Conservation (phyloP, 352 stramenopile species). For the Blastocystis sp. region DNA sequence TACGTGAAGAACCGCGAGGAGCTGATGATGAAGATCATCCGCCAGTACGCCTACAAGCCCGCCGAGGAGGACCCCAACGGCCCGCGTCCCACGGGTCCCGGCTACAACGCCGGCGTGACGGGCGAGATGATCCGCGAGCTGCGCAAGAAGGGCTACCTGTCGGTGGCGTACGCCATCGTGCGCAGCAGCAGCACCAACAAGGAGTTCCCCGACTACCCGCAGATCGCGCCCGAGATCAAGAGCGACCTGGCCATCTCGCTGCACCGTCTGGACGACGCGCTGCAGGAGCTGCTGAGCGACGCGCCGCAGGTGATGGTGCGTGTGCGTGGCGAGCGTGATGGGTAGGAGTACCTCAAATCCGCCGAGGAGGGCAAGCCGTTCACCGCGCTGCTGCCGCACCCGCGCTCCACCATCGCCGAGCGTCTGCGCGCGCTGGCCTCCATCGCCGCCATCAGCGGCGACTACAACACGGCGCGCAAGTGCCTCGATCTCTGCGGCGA, state of each 20-base stretch:
- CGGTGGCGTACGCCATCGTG: constrained; percentile 67
- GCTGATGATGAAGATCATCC: constrained; percentile 71
- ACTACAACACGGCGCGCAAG: constrained; percentile 64
- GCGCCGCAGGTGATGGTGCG: constrained; percentile 63
- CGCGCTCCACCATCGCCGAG: constrained; percentile 52
- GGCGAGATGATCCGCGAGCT: constrained; percentile 69
- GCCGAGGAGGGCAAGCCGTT: constrained; percentile 70
- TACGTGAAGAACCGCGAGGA: constrained; percentile 70
- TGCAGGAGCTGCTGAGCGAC: constrained; percentile 62
- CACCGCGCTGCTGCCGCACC: constrained; percentile 52
- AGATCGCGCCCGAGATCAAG: constrained; percentile 70
- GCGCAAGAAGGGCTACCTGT: constrained; percentile 61
- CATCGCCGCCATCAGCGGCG: constrained; percentile 60
- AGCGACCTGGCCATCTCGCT: constrained; percentile 64
- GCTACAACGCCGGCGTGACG: constrained; percentile 71
- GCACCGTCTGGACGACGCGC: constrained; percentile 68
- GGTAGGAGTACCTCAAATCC: constrained; percentile 69
- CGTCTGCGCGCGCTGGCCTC: constrained; percentile 60
- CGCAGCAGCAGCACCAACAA: constrained; percentile 67
- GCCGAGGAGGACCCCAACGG: constrained; percentile 67
- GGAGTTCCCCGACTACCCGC: constrained; percentile 72
- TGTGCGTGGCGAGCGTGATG: neutral
- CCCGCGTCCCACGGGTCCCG: constrained; percentile 48
- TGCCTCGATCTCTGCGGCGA: constrained; percentile 73
- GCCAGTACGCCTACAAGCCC: constrained; percentile 69